These are phyloP conservation scores for Sarocladiaceae sp. DNA, from an alignment of 2,329 filamentous ascomycete species.

Conservation along the genomic window DNA sequence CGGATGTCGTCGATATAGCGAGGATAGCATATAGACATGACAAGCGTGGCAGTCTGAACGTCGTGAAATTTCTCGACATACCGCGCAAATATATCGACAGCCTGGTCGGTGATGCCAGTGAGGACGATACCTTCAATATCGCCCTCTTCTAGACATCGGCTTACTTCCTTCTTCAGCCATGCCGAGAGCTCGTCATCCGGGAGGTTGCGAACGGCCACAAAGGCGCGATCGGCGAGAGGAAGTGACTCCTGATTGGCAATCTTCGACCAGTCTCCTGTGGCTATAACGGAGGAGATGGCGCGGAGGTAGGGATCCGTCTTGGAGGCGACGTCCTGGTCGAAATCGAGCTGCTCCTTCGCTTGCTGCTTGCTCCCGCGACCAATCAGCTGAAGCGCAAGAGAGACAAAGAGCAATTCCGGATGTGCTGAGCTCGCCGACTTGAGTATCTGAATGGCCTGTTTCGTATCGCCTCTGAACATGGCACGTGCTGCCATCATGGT, in stretches of 20 bases:
- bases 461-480: constrained; percentile 64
- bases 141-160: constrained; percentile 55
- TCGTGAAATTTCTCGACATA: constrained; percentile 73
- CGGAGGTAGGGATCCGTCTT: constrained; percentile 73
- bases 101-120: constrained; percentile 66
- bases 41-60: constrained; percentile 70
- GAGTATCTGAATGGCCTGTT: constrained; percentile 63
- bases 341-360: constrained; percentile 46
- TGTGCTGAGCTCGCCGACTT: constrained; percentile 58
- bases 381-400: constrained; percentile 59
- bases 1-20: constrained; percentile 72
- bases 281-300: constrained; percentile 71
- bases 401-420: constrained; percentile 62
- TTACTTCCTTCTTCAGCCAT: constrained; percentile 63
- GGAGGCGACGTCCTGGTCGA: constrained; percentile 52
- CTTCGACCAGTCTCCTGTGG: constrained; percentile 67
- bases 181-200: constrained; percentile 53
- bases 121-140: constrained; percentile 73
- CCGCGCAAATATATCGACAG: constrained; percentile 68
- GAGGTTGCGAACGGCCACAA: constrained; percentile 64
- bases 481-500: constrained; percentile 74
- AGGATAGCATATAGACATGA: constrained; percentile 67
- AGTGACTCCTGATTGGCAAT: constrained; percentile 69
- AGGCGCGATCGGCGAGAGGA: constrained; percentile 67
- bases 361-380: constrained; percentile 39